Conservation (phyloP, 2,329 filamentous ascomycete genomes). For the Aspergillus tamarii region DNA sequence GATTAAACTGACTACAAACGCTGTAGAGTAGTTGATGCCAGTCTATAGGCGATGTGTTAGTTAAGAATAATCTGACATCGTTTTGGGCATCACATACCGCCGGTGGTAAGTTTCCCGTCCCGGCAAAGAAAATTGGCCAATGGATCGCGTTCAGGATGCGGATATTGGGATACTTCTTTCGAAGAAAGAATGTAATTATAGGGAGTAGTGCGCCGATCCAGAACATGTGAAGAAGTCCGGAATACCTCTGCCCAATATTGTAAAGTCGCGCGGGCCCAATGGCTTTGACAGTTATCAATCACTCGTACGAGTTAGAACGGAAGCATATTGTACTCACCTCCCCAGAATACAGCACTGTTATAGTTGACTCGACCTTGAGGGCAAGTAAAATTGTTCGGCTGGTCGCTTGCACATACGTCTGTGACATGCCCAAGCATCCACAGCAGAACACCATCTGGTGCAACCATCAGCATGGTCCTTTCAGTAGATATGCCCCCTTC, state of each 20-base stretch:
- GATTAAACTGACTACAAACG: slow-evolving; percentile 33
- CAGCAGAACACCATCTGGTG: slow-evolving; percentile 32
- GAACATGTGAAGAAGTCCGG: slow-evolving; percentile 52
- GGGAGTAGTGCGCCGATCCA: slow-evolving; percentile 52
- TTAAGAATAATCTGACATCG: background rate
- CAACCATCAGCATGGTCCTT: slow-evolving; percentile 40
- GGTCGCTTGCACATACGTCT: slow-evolving; percentile 43
- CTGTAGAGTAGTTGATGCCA: slow-evolving; percentile 29
- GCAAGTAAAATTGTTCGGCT: slow-evolving; percentile 52
- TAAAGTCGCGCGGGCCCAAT: slow-evolving; percentile 54
- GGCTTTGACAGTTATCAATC: slow-evolving; percentile 18
- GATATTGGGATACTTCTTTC: slow-evolving; percentile 61
- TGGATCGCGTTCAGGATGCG: slow-evolving; percentile 22
- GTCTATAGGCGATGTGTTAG: slow-evolving; percentile 13
- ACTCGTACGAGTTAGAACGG: background rate
- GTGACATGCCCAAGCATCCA: slow-evolving; percentile 41
- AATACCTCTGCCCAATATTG: slow-evolving; percentile 50
- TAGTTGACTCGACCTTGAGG: slow-evolving; percentile 50
- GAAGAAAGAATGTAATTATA: slow-evolving; percentile 54
- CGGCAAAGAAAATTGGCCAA: slow-evolving; percentile 32
- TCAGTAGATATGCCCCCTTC: slow-evolving; percentile 33
- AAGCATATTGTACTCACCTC: slow-evolving; percentile 22
- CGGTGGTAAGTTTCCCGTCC: slow-evolving; percentile 30
- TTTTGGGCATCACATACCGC: slow-evolving; percentile 14
- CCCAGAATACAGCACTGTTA: slow-evolving; percentile 53